Evolutionary conservation across 208 protist genomes (phyloP), one percentile per base, ranked within the genome.

Genomic region (Leishmania lainsoni): DNA sequence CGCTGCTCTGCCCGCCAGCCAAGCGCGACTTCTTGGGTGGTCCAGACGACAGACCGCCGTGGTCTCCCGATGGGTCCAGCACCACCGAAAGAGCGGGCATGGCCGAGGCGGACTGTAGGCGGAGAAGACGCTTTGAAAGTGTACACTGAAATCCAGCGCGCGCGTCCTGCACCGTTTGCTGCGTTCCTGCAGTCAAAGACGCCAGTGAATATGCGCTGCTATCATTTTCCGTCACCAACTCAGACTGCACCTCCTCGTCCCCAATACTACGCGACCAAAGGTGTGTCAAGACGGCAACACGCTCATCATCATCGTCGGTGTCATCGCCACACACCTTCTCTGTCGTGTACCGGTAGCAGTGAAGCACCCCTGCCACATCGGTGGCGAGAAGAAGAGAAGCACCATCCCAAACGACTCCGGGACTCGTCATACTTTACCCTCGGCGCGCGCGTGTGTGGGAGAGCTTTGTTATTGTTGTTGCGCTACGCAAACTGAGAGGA

Each of bases 311-410:
- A 3, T 66, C 61, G 51, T 73, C 52, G 5, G 14, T 9, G 12
- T 51, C 51, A 39, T 79, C 32, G 26, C 20, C 45, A 22, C 49
- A 72, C 76, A 22, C 51, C 29, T 32, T 71, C 45, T 49, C 61
- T 5, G n/a, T 79, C 45, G 76, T 54, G 63, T 72, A 86, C 51
- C 58, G 72, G 35, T 86, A 86, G 73, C 82, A 86, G 48, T 82
- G 82, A 12, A 86, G 17, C 0, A 52, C n/a, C 17, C 82, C 82
- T 9, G 72, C 72, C 20, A 81, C 69, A 42, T 86, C 82, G 3
- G 73, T 68, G 1, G 66, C 82, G 14, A 86, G 72, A 42, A 66
- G 29, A 75, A 71, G 35, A 54, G 42, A 66, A 51, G 69, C 35
- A 4, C 35, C 81, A 51, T 63, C 74, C 9, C 48, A 68, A 12